Evolutionary conservation across 2,329 filamentous ascomycete species (phyloP), one percentile per base, ranked within the genome.

Genomic region (Aspergillus bombycis): DNA sequence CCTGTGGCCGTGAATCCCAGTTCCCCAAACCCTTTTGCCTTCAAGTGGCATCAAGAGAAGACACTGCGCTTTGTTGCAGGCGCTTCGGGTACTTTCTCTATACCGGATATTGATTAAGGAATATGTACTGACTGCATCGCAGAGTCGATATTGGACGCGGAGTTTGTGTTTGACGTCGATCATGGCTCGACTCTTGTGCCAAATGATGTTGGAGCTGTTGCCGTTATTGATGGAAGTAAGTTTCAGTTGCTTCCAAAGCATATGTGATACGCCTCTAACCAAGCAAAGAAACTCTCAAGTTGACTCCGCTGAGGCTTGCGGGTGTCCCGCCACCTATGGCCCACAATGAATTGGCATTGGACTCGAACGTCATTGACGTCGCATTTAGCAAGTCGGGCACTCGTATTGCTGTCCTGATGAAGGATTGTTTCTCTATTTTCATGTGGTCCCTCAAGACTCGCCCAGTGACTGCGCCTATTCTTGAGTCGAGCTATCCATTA

Each of bases 261-360:
- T 12, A 50, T 21, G 19, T 34, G 28, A 16, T 28, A 12, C 32
- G 26, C 34, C 38, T 46, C 68, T 74, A 62, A 73, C 66, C 60
- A 80, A 55, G 52, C 62, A 16, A 65, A 85, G 83, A 77, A 67
- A 86, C 75, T 3, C 78, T 98, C 63, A 96, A 96, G 74, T 78
- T 98, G 53, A 98, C 95, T 0, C 93, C 95, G 0, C 85, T 99
- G 67, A 86, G 91, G 66, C 85, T 89, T 57, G 91, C 93, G 14
- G 96, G 95, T 71, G 85, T 97, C 3, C 95, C 95, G 28, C 95
- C 95, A 32, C 95, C 95, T 0, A 97, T 98, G 93, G 88, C 93
- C 19, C 84, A 94, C 66, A 91, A 91, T 68, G 91, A 96, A 62
- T 71, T 97, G 21, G 71, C 81, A 14, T 78, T 91, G 32, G 81